Conservation (phyloP, 352 stramenopile genomes). For the Globisporangium paddicum region DNA sequence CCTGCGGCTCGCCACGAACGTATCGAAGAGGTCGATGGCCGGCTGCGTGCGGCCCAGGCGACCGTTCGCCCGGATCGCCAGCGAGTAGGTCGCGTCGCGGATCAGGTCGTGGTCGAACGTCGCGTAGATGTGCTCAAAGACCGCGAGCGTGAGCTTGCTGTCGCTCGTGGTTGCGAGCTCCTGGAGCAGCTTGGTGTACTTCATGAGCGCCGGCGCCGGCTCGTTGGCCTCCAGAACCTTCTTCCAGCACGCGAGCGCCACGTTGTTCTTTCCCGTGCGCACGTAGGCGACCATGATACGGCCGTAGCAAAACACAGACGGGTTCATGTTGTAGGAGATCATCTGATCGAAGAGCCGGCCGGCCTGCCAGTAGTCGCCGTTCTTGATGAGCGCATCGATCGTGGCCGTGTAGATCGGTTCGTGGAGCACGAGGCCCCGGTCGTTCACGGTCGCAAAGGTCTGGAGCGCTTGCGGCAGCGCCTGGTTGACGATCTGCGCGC, state of each 20-base stretch:
- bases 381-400: conserved; percentile 60
- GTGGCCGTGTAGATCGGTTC: conserved; percentile 78
- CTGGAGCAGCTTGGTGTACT: conserved; percentile 63
- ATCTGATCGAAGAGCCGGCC: conserved; percentile 72
- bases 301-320: conserved; percentile 69
- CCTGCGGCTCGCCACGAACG: conserved; percentile 46
- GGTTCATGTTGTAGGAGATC: conserved; percentile 49
- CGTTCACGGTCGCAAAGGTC: conserved; percentile 53
- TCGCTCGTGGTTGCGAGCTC: conserved; percentile 57
- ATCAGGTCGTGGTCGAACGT: conserved; percentile 41
- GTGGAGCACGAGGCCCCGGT: conserved; percentile 41
- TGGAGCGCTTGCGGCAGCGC: conserved; percentile 67
- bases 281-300: conserved; percentile 76
- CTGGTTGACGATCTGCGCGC: conserved; percentile 67
- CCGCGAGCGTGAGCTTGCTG: conserved; percentile 46
- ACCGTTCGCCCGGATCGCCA: conserved; percentile 66
- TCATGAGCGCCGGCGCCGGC: conserved; percentile 29
- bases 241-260: conserved; percentile 64
- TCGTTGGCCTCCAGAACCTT: conserved; percentile 56
- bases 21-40: conserved; percentile 68
- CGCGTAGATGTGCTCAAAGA: conserved; percentile 59
- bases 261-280: conserved; percentile 57
- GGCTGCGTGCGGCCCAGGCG: conserved; percentile 58
- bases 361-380: conserved; percentile 62
- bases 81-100: conserved; percentile 49